These are phyloP conservation scores for Cnidoscolus chayamansa DNA, from an alignment of 441 rosid genomes.

Conservation along the genomic window DNA sequence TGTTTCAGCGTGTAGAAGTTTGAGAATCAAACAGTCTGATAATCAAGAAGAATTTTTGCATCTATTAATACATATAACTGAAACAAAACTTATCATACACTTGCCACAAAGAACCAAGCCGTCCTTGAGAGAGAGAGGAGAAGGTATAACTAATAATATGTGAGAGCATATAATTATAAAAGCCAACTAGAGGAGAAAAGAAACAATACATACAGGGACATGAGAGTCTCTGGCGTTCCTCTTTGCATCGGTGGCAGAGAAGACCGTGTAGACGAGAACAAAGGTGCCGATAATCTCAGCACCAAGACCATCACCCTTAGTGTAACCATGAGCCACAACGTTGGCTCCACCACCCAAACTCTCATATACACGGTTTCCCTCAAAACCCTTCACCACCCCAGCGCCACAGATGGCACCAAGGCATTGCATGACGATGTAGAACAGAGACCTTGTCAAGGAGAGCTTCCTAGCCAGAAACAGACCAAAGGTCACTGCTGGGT, in stretches of 20 bases:
- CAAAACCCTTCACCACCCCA: slow-evolving; percentile 84
- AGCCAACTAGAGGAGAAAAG: not conserved
- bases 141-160: no score
- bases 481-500: slow-evolving; percentile 87
- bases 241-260: slow-evolving; percentile 95
- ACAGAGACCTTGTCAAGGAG: slow-evolving; percentile 70
- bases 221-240: slow-evolving; percentile 95
- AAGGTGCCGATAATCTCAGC: slow-evolving; percentile 92
- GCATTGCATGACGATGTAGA: slow-evolving; percentile 82
- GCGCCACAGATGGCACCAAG: slow-evolving; percentile 91
- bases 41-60: not conserved
- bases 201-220: slow-evolving; percentile 57
- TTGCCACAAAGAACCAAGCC: not conserved
- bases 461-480: slow-evolving; percentile 73
- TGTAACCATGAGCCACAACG: slow-evolving; percentile 53
- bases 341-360: slow-evolving; percentile 66
- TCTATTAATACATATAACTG: not conserved
- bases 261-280: slow-evolving; percentile 86
- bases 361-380: slow-evolving; percentile 31
- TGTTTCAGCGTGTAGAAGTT: not conserved
- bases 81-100: not conserved
- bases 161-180: no score
- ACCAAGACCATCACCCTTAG: slow-evolving; percentile 78
- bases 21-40: not conserved
- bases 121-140: no score